Evolutionary conservation across 495 filamentous ascomycete species (phyloP).

Genomic region (Glutinoglossum americanum): DNA sequence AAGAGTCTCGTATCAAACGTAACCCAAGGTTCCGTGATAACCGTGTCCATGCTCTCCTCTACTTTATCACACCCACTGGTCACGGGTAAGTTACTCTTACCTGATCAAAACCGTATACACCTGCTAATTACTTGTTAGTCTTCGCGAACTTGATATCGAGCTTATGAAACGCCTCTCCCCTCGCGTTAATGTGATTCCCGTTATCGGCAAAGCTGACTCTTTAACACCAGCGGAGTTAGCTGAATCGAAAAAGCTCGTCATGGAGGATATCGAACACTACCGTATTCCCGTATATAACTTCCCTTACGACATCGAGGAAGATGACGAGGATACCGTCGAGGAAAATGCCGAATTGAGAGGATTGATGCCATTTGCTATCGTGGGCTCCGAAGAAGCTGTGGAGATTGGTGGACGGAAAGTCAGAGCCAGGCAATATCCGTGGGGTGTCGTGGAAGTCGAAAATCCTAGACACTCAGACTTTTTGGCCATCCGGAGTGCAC

Average conservation of each 20-base stretch:
- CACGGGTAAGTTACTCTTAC: constrained; percentile 43
- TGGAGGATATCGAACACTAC: constrained; percentile 99
- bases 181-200: constrained; percentile 95
- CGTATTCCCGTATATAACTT: constrained; percentile 99
- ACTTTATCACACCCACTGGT: constrained; percentile 97
- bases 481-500: constrained; percentile 84
- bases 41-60: constrained; percentile 89
- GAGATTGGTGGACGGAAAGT: constrained; percentile 85
- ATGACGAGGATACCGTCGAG: constrained; percentile 97
- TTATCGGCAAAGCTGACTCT: constrained; percentile 95
- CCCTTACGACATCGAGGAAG: constrained; percentile 98
- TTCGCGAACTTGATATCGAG: constrained; percentile 96
- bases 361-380: constrained; percentile 96
- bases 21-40: constrained; percentile 98
- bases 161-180: constrained; percentile 97
- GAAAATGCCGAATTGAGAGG: constrained; percentile 94
- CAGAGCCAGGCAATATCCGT: constrained; percentile 89
- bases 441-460: constrained; percentile 97
- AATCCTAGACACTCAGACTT: constrained; percentile 98
- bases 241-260: constrained; percentile 97
- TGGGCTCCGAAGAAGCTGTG: constrained; percentile 84
- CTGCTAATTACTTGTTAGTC: constrained; percentile 27
- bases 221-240: constrained; percentile 91
- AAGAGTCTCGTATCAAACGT: constrained; percentile 99
- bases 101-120: neutral